Evolutionary conservation across 129 eudicot genomes (phyloP), one percentile per base, ranked within the genome.

Genomic region (Pseudognaphalium luteoalbum): DNA sequence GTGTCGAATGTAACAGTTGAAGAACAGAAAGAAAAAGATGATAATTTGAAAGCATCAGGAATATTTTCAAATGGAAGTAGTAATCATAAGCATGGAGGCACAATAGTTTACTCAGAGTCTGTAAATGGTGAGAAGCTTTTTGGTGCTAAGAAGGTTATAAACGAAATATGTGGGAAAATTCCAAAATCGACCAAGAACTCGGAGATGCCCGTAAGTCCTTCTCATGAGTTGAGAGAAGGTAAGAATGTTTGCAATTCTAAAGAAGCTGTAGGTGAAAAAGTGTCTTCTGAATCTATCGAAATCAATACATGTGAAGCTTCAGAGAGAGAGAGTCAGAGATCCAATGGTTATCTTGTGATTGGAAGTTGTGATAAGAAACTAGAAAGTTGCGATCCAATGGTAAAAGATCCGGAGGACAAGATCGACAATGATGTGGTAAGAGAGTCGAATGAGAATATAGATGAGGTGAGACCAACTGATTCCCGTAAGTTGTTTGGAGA

Each of bases 11-110:
- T 59, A 58, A 39, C 71, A 19, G 72, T 37, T 68, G 90, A 72
- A 79, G 79, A 77, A 72, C 81, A 41, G 42, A 76, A 76, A 60
- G 76, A 66, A 17, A 83, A 77, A 61, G 81, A 80, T 25, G 77
- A 76, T 14, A 80, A 66, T 71, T 58, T 73, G 12, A 70, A 76
- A 56, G 89, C 82, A 57, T 19, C 62, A 57, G 4, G 28, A 2
- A 21, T 57, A 57, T 57, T 57, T 57, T 57, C 3, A 16, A 57
- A 57, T 57, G 62, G 62, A 62, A 73, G 76, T 75, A 66, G 81
- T 59, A 32, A 82, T 37, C 44, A 61, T 68, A 54, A 76, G 12
- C 11, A 65, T 30, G 80, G 56, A 51, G 78, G 35, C 63, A 72
- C 76, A 7, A 60, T 70, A 57, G 62, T 64, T 25, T 47, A 71